phyloP scores from a whole-genome alignment of 257 asterid species.

The Ajuga chamaepitys region DNA sequence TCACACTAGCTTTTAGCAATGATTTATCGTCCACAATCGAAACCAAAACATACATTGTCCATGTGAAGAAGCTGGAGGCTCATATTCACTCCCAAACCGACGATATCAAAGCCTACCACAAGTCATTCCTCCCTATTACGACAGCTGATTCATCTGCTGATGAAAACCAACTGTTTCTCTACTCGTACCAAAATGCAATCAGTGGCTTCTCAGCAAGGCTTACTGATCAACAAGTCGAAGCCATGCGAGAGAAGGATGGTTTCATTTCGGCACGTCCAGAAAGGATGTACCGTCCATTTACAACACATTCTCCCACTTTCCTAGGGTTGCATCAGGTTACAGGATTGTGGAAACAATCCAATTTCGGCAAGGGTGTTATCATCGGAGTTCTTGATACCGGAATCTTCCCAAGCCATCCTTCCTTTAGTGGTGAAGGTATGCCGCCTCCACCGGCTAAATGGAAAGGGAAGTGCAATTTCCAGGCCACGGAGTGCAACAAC shows the following conservation, averaged over 20 bases:
- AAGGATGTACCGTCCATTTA: conserved; percentile 20
- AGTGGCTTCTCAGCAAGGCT: conserved; percentile 41
- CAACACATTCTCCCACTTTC: conserved; percentile 41
- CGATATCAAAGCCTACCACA: conserved; percentile 18
- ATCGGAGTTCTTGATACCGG: conserved; percentile 40
- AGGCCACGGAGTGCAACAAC: conserved; percentile 18
- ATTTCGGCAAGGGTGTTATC: conserved; percentile 32
- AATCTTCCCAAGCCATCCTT: conserved; percentile 28
- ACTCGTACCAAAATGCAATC: conserved; percentile 29
- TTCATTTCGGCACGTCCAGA: conserved; percentile 27
- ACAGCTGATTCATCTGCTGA: background rate
- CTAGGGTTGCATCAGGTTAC: conserved; percentile 28
- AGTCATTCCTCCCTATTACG: conserved; percentile 26
- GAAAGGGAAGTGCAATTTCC: conserved; percentile 34
- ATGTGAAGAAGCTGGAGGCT: conserved; percentile 13
- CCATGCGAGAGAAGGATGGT: conserved; percentile 28
- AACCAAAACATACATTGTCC: conserved; percentile 33
- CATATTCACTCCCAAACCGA: background rate
- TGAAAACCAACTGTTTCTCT: conserved; percentile 22
- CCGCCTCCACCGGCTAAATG: conserved; percentile 40
- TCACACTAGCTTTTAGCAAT: background rate
- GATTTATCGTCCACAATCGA: conserved; percentile 21
- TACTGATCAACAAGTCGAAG: conserved; percentile 16
- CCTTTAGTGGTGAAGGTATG: conserved; percentile 24
- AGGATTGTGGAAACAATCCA: conserved; percentile 33